These are phyloP conservation scores for Pseudoscleropodium purum DNA, from an alignment of 225 moss, liverwort and hornwort species.

Conservation along the genomic window DNA sequence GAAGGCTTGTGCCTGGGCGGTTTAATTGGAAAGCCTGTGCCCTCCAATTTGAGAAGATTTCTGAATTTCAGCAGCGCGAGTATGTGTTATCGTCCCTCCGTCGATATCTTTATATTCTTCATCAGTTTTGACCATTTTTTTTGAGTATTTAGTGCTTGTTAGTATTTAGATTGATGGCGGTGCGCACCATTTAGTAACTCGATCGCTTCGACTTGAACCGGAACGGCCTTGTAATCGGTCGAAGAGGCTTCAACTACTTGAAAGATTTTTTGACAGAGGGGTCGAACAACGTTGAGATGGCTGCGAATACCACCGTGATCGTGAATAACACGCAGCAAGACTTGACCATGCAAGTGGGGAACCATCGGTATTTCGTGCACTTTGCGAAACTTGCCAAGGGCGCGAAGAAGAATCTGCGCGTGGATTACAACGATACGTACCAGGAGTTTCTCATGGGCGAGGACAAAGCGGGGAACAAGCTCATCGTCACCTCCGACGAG, in stretches of 20 bases:
- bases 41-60: background rate
- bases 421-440: slow-evolving; percentile 18
- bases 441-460: slow-evolving; percentile 25
- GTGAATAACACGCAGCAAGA: slow-evolving; percentile 18
- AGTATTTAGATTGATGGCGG: background rate
- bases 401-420: background rate
- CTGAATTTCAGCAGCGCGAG: background rate
- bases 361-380: slow-evolving; percentile 1
- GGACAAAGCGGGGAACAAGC: slow-evolving; percentile 8
- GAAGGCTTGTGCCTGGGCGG: too few species aligned
- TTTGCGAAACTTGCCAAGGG: slow-evolving; percentile 9
- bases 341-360: slow-evolving; percentile 17
- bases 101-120: background rate
- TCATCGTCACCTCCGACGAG: slow-evolving; percentile 30
- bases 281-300: background rate
- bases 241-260: background rate
- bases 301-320: slow-evolving; percentile 9
- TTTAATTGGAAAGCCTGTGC: background rate
- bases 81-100: background rate
- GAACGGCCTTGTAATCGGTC: background rate
- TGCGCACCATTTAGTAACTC: background rate
- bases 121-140: background rate
- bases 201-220: background rate
- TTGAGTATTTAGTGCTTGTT: background rate
- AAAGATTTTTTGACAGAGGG: background rate